phyloP scores from a whole-genome alignment of 768 basidiomycete genomes.

The Tulasnella sp. region DNA sequence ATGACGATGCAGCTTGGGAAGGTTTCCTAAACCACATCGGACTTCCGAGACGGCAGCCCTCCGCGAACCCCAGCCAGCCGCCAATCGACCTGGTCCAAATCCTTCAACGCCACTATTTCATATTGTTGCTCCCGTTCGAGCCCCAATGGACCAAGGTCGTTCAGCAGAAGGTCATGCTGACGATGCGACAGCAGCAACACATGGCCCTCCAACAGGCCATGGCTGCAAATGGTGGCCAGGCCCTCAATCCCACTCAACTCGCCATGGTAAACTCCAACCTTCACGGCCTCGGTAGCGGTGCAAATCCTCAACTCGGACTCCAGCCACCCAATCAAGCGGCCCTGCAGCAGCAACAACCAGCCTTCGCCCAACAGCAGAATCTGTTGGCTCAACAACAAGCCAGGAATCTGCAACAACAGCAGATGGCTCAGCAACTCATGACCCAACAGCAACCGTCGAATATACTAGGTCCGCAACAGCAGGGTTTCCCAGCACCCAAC shows the following conservation, averaged over 20 bases:
- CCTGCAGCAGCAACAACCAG: conserved; percentile 15
- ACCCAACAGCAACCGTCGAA: conserved; percentile 16
- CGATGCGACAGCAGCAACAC: conserved; percentile 47
- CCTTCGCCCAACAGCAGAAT: conserved; percentile 17
- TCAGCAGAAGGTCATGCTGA: conserved; percentile 57
- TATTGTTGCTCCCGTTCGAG: conserved; percentile 71
- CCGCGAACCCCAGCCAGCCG: conserved; percentile 22
- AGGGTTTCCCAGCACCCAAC: conserved; percentile 22
- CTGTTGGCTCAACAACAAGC: conserved; percentile 17
- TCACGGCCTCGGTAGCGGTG: conserved; percentile 2
- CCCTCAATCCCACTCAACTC: conserved; percentile 27
- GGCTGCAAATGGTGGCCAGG: conserved; percentile 25
- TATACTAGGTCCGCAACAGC: conserved; percentile 31
- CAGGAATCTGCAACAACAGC: conserved; percentile 1
- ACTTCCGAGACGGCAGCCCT: conserved; percentile 58
- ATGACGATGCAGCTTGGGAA: conserved; percentile 61
- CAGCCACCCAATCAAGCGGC: conserved; percentile 1
- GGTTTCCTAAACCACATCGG: conserved; percentile 59
- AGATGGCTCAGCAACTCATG: conserved; percentile 18
- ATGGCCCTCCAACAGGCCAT: conserved; percentile 38
- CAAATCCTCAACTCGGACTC: conserved; percentile 10
- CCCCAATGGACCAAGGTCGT: conserved; percentile 27
- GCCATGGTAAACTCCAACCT: conserved; percentile 19
- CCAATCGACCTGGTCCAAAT: conserved; percentile 44
- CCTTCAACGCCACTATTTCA: conserved; percentile 58